These are phyloP conservation scores for Quercus gilva DNA, from an alignment of 306 rosid species.

Conservation along the genomic window DNA sequence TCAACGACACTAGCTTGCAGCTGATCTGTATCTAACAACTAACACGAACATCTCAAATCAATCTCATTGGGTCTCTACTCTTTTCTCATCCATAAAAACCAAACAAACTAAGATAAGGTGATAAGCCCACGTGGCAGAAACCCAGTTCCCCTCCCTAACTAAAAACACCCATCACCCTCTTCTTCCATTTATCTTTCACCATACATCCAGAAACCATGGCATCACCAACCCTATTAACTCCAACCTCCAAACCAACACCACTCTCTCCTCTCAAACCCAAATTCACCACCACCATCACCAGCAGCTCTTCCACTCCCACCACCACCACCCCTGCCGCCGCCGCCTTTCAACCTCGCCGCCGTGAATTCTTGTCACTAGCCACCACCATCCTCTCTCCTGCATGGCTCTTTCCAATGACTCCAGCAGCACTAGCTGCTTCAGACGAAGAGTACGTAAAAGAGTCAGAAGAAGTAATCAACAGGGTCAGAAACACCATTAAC, in stretches of 20 bases:
- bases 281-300: constrained; percentile 11
- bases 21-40: constrained; percentile 36
- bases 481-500: constrained; percentile 63
- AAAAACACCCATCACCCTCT: constrained; percentile 14
- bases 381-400: constrained; percentile 33
- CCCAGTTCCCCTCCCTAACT: constrained; percentile 27
- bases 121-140: constrained; percentile 86
- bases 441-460: constrained; percentile 89
- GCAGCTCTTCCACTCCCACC: constrained; percentile 6
- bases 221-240: constrained; percentile 75
- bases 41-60: neutral
- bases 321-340: neutral
- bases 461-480: constrained; percentile 68
- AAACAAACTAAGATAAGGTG: constrained; percentile 64
- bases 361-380: constrained; percentile 58
- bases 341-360: constrained; percentile 46
- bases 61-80: constrained; percentile 49
- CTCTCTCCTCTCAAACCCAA: constrained; percentile 56
- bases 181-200: neutral
- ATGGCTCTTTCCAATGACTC: constrained; percentile 34
- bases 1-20: neutral
- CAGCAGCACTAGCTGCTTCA: constrained; percentile 55
- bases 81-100: constrained; percentile 53
- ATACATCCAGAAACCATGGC: constrained; percentile 51
- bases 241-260: constrained; percentile 68